These are phyloP conservation scores for Entamoeba invadens DNA, from an alignment of 208 protist genomes.

Conservation along the genomic window DNA sequence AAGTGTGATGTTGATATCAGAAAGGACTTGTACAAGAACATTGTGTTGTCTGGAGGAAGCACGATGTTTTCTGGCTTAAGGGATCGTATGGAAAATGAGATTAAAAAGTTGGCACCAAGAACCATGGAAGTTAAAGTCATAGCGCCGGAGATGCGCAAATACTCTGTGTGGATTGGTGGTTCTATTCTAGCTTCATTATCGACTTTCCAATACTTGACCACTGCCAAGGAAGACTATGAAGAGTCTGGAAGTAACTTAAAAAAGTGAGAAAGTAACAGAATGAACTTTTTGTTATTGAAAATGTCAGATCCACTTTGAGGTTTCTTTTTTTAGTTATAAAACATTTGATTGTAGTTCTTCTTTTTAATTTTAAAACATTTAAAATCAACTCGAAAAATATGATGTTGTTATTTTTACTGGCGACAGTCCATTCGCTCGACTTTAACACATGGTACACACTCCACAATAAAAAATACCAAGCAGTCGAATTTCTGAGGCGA, in stretches of 20 bases:
- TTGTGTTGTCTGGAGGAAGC: constrained; percentile 71
- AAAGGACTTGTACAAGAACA: constrained; percentile 56
- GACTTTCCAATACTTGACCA: constrained; percentile 88
- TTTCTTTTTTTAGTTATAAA: too few species aligned
- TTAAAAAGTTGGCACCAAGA: constrained; percentile 55
- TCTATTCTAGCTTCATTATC: constrained; percentile 83
- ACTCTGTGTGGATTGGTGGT: constrained; percentile 85
- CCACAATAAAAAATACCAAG: background rate
- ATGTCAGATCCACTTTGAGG: too few species aligned
- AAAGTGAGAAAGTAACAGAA: constrained; percentile 57
- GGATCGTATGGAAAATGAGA: constrained; percentile 58
- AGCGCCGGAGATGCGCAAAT: constrained; percentile 58
- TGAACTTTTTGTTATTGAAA: constrained; percentile 85
- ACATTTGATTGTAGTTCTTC: too few species aligned
- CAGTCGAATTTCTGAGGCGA: background rate
- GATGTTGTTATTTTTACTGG: too few species aligned
- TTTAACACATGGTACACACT: background rate
- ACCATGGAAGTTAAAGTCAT: constrained; percentile 53
- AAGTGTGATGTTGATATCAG: constrained; percentile 67
- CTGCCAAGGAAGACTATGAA: constrained; percentile 90
- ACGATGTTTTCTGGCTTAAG: constrained; percentile 61
- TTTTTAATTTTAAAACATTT: too few species aligned
- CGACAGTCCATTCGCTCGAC: too few species aligned
- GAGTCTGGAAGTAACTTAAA: constrained; percentile 71
- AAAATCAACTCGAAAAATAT: too few species aligned